Conservation (phyloP, 169 alveolate species). For the Eimeria praecox region DNA sequence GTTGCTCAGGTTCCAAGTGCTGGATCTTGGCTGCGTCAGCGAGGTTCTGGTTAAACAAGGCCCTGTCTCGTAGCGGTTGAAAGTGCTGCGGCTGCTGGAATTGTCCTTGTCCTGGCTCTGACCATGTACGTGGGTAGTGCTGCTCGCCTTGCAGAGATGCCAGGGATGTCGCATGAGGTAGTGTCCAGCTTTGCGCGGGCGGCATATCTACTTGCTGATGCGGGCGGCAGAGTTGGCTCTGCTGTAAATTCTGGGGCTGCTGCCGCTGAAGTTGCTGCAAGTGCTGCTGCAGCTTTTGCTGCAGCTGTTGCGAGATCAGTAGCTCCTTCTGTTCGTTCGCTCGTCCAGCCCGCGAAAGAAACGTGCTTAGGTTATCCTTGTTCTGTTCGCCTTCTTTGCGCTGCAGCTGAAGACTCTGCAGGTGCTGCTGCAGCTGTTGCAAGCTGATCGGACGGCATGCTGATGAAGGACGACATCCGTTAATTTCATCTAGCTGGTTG, state of each 20-base stretch:
- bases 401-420: constrained; percentile 46
- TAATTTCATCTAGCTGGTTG: neutral
- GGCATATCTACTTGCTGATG: neutral
- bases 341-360: neutral
- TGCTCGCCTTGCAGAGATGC: constrained; percentile 21
- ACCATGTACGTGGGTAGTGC: constrained; percentile 26
- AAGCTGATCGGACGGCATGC: neutral
- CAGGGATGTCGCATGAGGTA: constrained; percentile 4
- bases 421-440: constrained; percentile 23
- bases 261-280: constrained; percentile 25
- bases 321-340: constrained; percentile 22
- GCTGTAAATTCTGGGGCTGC: constrained; percentile 17
- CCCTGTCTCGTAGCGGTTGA: neutral
- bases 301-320: constrained; percentile 27
- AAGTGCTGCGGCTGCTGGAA: constrained; percentile 51
- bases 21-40: neutral
- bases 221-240: neutral
- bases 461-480: neutral
- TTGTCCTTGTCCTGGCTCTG: constrained; percentile 23
- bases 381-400: neutral
- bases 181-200: neutral
- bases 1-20: neutral
- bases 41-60: neutral
- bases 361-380: neutral
- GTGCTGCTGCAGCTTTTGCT: constrained; percentile 56